Evolutionary conservation across 352 stramenopile genomes (phyloP), one percentile per base, ranked within the genome.

Genomic region (Blastocystis sp.): DNA sequence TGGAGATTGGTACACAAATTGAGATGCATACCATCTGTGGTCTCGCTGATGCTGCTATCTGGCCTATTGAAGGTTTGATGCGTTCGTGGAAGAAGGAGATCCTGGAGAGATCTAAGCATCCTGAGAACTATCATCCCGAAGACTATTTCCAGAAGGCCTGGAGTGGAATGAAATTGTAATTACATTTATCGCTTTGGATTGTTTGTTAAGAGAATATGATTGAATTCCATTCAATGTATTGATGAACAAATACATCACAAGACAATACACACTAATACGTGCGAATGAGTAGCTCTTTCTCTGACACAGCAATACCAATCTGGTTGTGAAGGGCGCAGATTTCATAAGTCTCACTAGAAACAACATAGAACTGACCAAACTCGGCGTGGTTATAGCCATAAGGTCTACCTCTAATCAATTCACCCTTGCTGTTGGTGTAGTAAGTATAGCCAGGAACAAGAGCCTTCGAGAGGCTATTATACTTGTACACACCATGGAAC

Each of bases 21-120:
- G 96, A 99, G 90, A 96, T 96, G 73, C 96, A 99, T 91, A 99
- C 97, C 39, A 99, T 99, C 90, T 99, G 97, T 91, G 97, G 96
- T 37, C 90, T 99, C 14, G 97, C 96, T 78, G 97, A 99, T 89
- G 97, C 97, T 32, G 97, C 97, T 27, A 96, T 96, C 29, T 99
- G 96, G 97, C 97, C 97, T n/a, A 95, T 99, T 52, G 96, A 99
- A 91, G 96, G 97, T 88, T n/a, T 73, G 61, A 73, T 73, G 61
- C 61, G 61, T 11, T 73, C 61, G 61, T 73, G 61, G 61, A 73
- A 1, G 61, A 73, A 73, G 61, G 61, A 73, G 61, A 0, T 73
- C 12, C 24, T 73, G 61, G 61, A 73, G 61, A 16, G 61, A 0
- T 49, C 24, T 9, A 39, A 46, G 24, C 61, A 73, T n/a, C 61